Base-by-base conservation (phyloP, 768 basidiomycete genomes). In the Pisolithus albus region DNA sequence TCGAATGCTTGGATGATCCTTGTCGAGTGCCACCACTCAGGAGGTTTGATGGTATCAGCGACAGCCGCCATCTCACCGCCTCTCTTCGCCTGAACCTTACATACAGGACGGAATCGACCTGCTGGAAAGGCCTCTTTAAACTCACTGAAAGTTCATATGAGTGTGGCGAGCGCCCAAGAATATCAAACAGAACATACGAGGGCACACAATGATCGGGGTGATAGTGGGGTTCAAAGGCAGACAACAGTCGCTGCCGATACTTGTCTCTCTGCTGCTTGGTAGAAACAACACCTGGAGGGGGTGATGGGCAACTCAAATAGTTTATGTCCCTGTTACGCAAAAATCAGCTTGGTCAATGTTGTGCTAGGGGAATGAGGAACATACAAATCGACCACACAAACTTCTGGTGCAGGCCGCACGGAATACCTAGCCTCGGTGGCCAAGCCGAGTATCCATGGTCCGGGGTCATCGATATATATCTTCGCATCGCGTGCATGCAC, bases 101-200 rank as follows among this genome's bases (percentile, higher is more conserved):
- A 93, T 36, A 93, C 81, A 9, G 91, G 91, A 15, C 92, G 75
- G 75, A 96, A 93, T 36, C 88, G 78, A 32, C 92, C 92, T 2
- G 89, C 90, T 7, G 93, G 93, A 71, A 93, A 96, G 2, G 92
- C 89, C 62, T 95, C 88, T 64, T 93, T 94, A 73, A 94, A 91
- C 69, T 95, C 93, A 57, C 90, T 89, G 55, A 34, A 42, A 16
- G n/a, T 55, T 16, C 50, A 28, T 54, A 51, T 47, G 52, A 49
- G 52, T 47, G 34, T 24, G 4, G 8, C n/a, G n/a, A n/a, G 30
- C 55, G 16, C 53, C 45, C 32, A 38, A 21, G 44, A 5, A 36
- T 8, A 47, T 8, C 30, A 42, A 8, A 11, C 10, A 47, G 39
- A 49, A 59, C 66, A 32, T 56, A 83, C 83, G 81, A 84, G 9